These are phyloP conservation scores for Pseudogymnoascus sp. DNA, from an alignment of 2,329 filamentous ascomycete species.

Conservation along the genomic window DNA sequence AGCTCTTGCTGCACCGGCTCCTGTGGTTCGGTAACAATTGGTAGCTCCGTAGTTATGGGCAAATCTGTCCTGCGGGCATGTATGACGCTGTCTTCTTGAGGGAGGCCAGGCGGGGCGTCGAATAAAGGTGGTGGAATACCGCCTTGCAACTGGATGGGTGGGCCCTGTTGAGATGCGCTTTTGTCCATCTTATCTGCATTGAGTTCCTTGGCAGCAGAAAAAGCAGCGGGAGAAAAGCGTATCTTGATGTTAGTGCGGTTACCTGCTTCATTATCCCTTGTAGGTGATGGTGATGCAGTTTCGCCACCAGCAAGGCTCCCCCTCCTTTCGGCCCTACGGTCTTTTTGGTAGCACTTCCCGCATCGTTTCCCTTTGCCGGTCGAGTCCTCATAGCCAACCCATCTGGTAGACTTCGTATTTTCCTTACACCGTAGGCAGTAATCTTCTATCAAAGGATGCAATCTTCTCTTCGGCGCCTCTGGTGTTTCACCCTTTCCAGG, in stretches of 20 bases:
- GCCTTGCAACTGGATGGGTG: neutral
- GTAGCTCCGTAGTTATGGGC: neutral
- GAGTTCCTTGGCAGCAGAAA: neutral
- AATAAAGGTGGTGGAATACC: neutral
- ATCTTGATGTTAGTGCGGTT: neutral
- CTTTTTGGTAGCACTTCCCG: neutral
- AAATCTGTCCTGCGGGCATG: neutral
- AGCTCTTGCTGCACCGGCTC: neutral
- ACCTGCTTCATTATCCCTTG: neutral
- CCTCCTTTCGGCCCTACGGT: neutral
- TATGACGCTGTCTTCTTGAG: neutral
- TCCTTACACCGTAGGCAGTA: neutral
- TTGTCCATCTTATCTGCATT: neutral
- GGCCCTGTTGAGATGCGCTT: neutral
- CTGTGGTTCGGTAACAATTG: neutral
- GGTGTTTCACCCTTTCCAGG: neutral
- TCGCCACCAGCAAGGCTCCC: neutral
- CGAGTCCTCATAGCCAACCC: neutral
- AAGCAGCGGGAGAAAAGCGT: neutral
- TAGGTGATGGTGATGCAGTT: neutral
- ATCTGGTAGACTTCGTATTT: neutral
- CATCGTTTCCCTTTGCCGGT: neutral
- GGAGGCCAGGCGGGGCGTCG: neutral
- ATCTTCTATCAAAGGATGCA: neutral
- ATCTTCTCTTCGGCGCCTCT: neutral